Evolutionary conservation across 208 protist genomes (phyloP).

Genomic region (Wallacemonas sp.): DNA sequence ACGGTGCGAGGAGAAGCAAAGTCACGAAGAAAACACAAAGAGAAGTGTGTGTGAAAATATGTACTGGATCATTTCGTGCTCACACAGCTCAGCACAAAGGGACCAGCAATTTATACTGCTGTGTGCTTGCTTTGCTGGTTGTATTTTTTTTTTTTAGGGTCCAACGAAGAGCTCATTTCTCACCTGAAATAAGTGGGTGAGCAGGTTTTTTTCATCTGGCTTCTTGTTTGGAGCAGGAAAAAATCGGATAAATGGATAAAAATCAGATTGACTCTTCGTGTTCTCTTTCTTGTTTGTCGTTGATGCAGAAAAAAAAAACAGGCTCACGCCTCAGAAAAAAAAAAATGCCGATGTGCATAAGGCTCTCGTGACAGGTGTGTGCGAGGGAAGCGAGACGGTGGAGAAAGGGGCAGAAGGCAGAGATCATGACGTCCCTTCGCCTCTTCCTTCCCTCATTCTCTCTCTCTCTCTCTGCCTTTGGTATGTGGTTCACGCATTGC

Average conservation of each 20-base stretch:
- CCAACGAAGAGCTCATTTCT: conserved; percentile 1
- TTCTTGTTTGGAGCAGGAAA: background rate
- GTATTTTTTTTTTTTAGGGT: conserved; percentile 12
- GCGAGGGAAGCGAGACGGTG: too few species aligned
- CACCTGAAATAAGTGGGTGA: too few species aligned
- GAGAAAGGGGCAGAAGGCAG: too few species aligned
- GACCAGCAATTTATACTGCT: background rate
- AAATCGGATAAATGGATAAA: background rate
- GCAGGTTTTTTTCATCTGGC: background rate
- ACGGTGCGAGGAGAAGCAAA: conserved; percentile 3
- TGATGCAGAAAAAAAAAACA: conserved; percentile 12
- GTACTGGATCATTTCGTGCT: background rate
- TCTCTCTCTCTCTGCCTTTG: too few species aligned
- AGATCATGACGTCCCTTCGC: too few species aligned
- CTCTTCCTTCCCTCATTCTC: too few species aligned
- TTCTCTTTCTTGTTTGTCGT: conserved; percentile 10
- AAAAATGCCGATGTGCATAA: background rate
- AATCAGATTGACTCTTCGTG: background rate
- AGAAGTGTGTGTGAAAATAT: background rate
- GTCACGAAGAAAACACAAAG: background rate
- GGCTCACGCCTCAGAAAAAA: background rate
- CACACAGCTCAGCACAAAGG: background rate
- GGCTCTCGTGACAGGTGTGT: too few species aligned
- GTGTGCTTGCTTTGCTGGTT: background rate
- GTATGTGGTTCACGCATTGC: too few species aligned